Evolutionary conservation across 2,329 filamentous ascomycete genomes (phyloP).

Genomic region (Talaromyces sp.): DNA sequence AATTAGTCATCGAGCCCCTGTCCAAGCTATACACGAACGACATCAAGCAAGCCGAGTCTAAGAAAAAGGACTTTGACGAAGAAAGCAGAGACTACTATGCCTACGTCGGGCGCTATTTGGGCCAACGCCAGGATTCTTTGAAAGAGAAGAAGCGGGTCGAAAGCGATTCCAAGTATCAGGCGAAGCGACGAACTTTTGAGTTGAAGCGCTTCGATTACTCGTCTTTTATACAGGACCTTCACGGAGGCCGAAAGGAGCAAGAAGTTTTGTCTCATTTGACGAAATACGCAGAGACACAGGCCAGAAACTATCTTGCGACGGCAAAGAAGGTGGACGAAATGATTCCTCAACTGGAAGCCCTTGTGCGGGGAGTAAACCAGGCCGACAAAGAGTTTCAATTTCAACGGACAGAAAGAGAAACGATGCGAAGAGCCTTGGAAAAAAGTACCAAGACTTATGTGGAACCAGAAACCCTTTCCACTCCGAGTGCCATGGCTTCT

Average conservation of each 20-base stretch:
- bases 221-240: slow-evolving; percentile 98
- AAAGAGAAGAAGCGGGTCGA: slow-evolving; percentile 96
- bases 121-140: slow-evolving; percentile 87
- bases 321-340: slow-evolving; percentile 83
- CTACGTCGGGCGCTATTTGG: slow-evolving; percentile 92
- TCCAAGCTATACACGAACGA: slow-evolving; percentile 87
- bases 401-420: slow-evolving; percentile 87
- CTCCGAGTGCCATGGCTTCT: slow-evolving; percentile 29
- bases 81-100: slow-evolving; percentile 98
- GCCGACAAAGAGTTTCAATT: slow-evolving; percentile 97
- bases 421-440: slow-evolving; percentile 83
- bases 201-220: slow-evolving; percentile 98
- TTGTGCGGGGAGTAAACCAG: slow-evolving; percentile 82
- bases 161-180: slow-evolving; percentile 93
- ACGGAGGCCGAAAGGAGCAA: slow-evolving; percentile 96
- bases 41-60: slow-evolving; percentile 94
- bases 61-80: slow-evolving; percentile 97
- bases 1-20: slow-evolving; percentile 90
- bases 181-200: slow-evolving; percentile 89
- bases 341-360: slow-evolving; percentile 81
- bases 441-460: slow-evolving; percentile 72
- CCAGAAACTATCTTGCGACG: slow-evolving; percentile 71
- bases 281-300: slow-evolving; percentile 86
- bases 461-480: slow-evolving; percentile 58
- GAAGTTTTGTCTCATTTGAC: slow-evolving; percentile 93